Evolutionary conservation across 306 rosid species (phyloP), one percentile per base, ranked within the genome.

Genomic region (Corylus avellana): DNA sequence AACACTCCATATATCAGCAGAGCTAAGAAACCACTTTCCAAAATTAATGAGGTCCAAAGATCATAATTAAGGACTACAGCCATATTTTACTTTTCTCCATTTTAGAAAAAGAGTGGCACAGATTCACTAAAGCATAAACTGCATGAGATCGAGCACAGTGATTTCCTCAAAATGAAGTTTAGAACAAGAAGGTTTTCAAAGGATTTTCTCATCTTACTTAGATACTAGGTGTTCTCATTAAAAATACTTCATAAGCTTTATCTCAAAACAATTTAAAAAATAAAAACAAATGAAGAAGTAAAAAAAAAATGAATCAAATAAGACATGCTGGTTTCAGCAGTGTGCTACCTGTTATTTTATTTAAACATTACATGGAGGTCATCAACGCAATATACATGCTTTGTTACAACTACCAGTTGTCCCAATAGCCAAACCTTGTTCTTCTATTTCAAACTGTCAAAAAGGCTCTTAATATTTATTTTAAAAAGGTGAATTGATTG

Each of bases 1-100:
- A 81, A 94, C 97, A 84, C 98, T 94, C 98, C 98, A 94, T 88
- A 94, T 89, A 84, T 94, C 98, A 83, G 98, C 93, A 84, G 98
- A 90, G 83, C 98, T 94, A 80, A 77, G 55, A 85, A 81, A 73
- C 46, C 66, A 83, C 51, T 58, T 77, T 74, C 74, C 47, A 54
- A 57, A 77, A 50, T 50, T 16, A n/a, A 56, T 82, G 63, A 82
- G 80, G 83, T 76, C 80, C 59, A 63, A 44, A 66, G 73, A 81
- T 66, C 59, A 12, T 64, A 81, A 75, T 69, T 51, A 79, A 50
- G 74, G 9, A 73, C 27, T 32, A 79, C 64, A 27, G 63, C 54
- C n/a, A 5, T 50, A 71, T 18, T 18, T 18, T 44, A 1, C 3
- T 39, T 67, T 42, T 68, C 16, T 44, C n/a, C 16, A 35, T 64